Evolutionary conservation across 202 grass and related monocot species (phyloP), one percentile per base, ranked within the genome.

Genomic region (Carex arenaria): DNA sequence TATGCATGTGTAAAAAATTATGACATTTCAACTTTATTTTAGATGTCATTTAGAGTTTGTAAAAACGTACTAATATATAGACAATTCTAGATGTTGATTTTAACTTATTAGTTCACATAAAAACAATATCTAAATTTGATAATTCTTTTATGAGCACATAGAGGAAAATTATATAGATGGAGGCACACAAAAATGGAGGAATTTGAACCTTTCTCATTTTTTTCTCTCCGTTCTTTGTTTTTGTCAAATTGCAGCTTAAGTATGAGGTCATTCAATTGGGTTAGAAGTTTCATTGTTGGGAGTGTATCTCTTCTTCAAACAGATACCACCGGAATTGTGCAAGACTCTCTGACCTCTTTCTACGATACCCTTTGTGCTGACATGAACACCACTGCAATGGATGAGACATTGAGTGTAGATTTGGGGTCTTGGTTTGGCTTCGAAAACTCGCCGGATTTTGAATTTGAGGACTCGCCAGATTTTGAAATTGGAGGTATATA

Each of bases 321-420:
- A 7, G 84, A 86, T 13, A 0, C 34, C 0, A 80, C 32, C 12
- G 84, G 64, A 6, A 60, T n/a, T 3, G n/a, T 71, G 11, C 77
- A 86, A 7, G 84, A 86, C 32, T 86, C 84, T 7, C 49, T 80
- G 10, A 31, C 43, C 11, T 81, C 77, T 18, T 86, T 81, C 36
- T 81, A 81, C 3, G 64, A 81, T 63, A 67, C 84, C 0, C 49
- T 86, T 18, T 79, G 60, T 10, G 61, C 72, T 23, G 73, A 85
- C 18, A 78, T 85, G 36, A 64, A 67, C 26, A 26, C 23, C 22
- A 42, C 72, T 6, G 8, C 4, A 12, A n/a, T 67, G 5, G 72
- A 28, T 22, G 40, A 52, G 10, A 18, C 3, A 5, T 31, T 31
- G 28, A 64, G 62, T 34, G 62, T 43, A 42, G 32, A 84, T 53